Conservation (phyloP, 106 monocot genomes). For the Ottelia alismoides region DNA sequence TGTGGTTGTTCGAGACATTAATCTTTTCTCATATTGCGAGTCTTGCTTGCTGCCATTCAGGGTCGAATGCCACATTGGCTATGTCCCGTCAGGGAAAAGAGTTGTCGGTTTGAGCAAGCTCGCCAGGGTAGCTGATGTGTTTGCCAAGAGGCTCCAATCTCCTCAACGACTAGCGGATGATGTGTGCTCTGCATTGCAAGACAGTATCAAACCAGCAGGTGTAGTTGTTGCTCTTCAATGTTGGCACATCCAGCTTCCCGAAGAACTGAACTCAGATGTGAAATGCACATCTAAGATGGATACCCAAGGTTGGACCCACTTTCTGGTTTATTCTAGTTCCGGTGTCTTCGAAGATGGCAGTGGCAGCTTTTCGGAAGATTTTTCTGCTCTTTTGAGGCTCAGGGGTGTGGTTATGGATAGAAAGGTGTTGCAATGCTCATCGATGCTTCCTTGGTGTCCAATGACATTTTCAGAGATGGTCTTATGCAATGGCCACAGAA, state of each 20-base stretch:
- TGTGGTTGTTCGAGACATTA: conserved; percentile 73
- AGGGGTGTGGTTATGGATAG: conserved; percentile 30
- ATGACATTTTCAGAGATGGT: conserved; percentile 21
- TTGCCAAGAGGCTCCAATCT: conserved; percentile 80
- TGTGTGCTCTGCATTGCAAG: conserved; percentile 56
- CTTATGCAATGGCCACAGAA: conserved; percentile 23
- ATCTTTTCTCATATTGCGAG: conserved; percentile 87
- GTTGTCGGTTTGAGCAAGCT: conserved; percentile 95
- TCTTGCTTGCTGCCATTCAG: conserved; percentile 91
- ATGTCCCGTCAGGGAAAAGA: conserved; percentile 52
- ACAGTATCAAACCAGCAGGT: conserved; percentile 64
- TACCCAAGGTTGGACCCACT: conserved; percentile 37
- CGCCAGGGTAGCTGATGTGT: conserved; percentile 80
- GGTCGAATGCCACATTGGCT: conserved; percentile 74
- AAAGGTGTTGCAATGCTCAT: not conserved
- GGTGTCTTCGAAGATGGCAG: conserved; percentile 50
- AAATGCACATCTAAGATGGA: conserved; percentile 15
- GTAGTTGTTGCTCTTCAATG: conserved; percentile 80
- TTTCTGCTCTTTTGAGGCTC: conserved; percentile 43
- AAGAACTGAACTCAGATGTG: conserved; percentile 13
- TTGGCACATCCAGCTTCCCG: conserved; percentile 71
- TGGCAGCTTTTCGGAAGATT: conserved; percentile 45
- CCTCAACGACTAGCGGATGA: conserved; percentile 76
- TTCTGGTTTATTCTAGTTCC: conserved; percentile 37
- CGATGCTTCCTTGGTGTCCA: conserved; percentile 55